Conservation (phyloP, 2,329 filamentous ascomycete genomes). For the Fusarium torreyae region DNA sequence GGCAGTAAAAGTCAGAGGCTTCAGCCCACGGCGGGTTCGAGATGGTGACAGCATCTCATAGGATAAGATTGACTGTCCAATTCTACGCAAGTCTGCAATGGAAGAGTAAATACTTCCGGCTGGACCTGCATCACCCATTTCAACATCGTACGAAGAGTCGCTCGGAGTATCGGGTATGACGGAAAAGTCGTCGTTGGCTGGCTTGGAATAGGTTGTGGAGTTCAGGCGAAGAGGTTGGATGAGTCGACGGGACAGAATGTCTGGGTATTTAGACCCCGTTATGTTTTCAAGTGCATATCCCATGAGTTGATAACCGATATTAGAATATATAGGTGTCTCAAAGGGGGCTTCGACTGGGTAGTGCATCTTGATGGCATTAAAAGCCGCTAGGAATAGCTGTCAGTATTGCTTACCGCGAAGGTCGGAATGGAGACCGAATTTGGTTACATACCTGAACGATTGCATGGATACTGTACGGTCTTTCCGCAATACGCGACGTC, state of each 20-base stretch:
- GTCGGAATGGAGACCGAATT: too few species aligned
- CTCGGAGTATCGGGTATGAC: neutral
- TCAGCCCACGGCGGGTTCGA: neutral
- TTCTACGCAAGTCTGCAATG: neutral
- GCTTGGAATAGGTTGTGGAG: neutral
- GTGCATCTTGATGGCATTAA: neutral
- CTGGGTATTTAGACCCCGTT: neutral
- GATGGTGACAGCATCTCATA: neutral
- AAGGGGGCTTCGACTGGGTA: neutral
- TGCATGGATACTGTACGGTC: neutral
- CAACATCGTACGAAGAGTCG: neutral
- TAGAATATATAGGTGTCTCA: slow-evolving; percentile 8
- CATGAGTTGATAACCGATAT: neutral
- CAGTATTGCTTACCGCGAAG: fast-evolving
- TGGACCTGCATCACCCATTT: neutral
- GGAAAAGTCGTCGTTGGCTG: neutral
- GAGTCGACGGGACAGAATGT: neutral
- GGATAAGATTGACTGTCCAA: neutral
- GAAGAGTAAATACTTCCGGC: neutral
- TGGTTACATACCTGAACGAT: neutral
- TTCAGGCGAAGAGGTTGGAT: neutral
- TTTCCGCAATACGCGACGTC: neutral
- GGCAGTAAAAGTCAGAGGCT: neutral
- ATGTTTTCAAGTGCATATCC: slow-evolving; percentile 3
- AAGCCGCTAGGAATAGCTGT: neutral